Evolutionary conservation across 2,329 filamentous ascomycete genomes (phyloP).

Genomic region (Talaromyces rugulosus): DNA sequence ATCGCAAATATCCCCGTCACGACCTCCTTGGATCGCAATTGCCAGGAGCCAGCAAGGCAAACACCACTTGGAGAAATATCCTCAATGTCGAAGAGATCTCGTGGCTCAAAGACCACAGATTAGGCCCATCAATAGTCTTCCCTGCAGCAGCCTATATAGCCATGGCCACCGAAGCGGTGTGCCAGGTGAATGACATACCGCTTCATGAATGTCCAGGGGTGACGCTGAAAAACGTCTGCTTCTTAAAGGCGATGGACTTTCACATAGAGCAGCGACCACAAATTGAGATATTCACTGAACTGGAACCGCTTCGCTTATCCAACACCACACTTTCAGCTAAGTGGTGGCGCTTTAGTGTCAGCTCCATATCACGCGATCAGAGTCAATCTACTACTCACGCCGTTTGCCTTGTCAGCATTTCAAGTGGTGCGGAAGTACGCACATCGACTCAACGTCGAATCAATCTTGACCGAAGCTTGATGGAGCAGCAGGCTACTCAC

Average conservation of each 20-base stretch:
- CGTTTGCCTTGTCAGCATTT: no score
- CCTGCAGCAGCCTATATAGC: constrained; percentile 27
- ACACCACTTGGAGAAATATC: constrained; percentile 21
- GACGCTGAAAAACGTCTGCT: constrained; percentile 2
- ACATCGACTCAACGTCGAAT: no score
- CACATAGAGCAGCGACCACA: no score
- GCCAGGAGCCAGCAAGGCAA: constrained; percentile 1
- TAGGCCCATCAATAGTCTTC: constrained; percentile 21
- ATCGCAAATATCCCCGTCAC: constrained; percentile 8
- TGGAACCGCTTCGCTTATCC: constrained; percentile 14
- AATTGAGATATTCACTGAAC: no score
- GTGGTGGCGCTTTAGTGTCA: constrained; percentile 17
- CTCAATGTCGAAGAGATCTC: constrained; percentile 18
- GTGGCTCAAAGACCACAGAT: constrained; percentile 21
- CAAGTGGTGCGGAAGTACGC: no score
- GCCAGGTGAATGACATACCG: constrained; percentile 9
- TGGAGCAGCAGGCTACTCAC: no score
- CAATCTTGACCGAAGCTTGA: no score
- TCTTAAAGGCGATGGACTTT: no score
- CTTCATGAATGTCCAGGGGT: constrained; percentile 14
- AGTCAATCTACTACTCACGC: no score
- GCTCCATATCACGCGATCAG: constrained; percentile 20
- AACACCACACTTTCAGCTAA: constrained; percentile 4
- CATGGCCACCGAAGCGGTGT: constrained; percentile 26
- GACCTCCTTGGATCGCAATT: constrained; percentile 15